phyloP scores from a whole-genome alignment of 2,329 filamentous ascomycete species.

The Pestalotiopsis sp. region DNA sequence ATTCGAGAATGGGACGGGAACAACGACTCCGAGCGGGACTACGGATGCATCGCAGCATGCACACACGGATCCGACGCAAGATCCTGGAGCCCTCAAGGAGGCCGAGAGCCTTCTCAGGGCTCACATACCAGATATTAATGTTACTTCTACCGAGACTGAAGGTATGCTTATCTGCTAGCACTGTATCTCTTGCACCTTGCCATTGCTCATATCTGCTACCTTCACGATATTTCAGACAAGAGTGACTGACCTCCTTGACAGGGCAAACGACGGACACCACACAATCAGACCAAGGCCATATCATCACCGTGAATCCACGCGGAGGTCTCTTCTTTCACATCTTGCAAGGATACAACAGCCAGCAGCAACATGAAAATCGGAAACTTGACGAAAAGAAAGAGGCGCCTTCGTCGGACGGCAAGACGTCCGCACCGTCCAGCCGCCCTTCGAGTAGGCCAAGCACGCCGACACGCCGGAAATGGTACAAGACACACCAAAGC shows the following conservation, averaged over 20 bases:
- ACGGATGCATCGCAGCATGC: not conserved
- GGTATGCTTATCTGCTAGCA: not conserved
- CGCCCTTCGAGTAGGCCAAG: slow-evolving; percentile 19
- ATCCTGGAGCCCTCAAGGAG: not conserved
- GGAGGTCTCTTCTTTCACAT: slow-evolving; percentile 10
- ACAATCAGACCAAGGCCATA: not conserved
- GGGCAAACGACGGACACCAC: not conserved
- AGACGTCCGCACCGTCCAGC: not conserved
- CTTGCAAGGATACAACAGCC: slow-evolving; percentile 3
- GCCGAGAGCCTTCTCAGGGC: slow-evolving; percentile 8
- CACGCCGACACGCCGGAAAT: slow-evolving; percentile 47
- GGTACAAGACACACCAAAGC: slow-evolving; percentile 40
- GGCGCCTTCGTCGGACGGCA: slow-evolving; percentile 31
- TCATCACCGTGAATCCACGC: not conserved
- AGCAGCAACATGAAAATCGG: not conserved
- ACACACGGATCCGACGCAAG: not conserved
- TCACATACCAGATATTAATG: not conserved
- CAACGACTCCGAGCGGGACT: not conserved
- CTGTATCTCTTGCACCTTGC: not conserved
- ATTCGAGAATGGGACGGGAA: not conserved
- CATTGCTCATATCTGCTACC: not conserved
- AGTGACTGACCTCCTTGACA: not conserved
- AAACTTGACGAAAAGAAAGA: not conserved
- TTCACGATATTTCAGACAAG: not conserved
- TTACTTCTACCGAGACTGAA: not conserved